A percentile compares a stretch with the other conserved stretches of the same genome.
Conservation (phyloP, 192 early-diverging fungal genomes). For the Backusella circina region DNA sequence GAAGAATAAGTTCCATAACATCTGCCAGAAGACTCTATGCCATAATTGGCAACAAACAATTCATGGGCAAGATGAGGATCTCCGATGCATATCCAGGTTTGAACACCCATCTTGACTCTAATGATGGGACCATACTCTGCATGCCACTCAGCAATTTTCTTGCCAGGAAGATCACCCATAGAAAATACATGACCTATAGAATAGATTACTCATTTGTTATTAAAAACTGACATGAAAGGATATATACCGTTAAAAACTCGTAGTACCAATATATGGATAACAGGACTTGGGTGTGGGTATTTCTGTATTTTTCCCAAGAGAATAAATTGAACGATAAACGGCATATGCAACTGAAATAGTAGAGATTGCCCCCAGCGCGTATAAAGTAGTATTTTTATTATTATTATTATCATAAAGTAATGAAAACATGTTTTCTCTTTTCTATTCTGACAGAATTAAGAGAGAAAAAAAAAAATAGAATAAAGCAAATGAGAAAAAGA, state of each 20-base stretch:
- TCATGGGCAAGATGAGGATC: slow-evolving; percentile 3
- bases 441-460: no score
- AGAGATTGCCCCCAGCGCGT: no score
- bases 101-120: background rate
- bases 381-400: no score
- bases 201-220: background rate
- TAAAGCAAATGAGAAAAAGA: no score
- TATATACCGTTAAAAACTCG: no score
- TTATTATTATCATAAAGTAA: no score
- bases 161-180: background rate
- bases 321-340: no score
- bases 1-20: background rate
- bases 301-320: background rate
- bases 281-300: background rate
- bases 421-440: no score
- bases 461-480: no score
- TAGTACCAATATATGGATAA: background rate
- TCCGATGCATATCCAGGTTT: slow-evolving; percentile 1
- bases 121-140: slow-evolving; percentile 6
- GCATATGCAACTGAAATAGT: no score
- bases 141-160: background rate
- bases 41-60: background rate
- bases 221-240: no score
- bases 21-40: background rate
- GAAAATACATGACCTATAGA: background rate